A percentile compares a stretch with the other conserved stretches of the same genome.
phyloP scores from a whole-genome alignment of 805 yeast species.

The Ogataea philodendri region DNA sequence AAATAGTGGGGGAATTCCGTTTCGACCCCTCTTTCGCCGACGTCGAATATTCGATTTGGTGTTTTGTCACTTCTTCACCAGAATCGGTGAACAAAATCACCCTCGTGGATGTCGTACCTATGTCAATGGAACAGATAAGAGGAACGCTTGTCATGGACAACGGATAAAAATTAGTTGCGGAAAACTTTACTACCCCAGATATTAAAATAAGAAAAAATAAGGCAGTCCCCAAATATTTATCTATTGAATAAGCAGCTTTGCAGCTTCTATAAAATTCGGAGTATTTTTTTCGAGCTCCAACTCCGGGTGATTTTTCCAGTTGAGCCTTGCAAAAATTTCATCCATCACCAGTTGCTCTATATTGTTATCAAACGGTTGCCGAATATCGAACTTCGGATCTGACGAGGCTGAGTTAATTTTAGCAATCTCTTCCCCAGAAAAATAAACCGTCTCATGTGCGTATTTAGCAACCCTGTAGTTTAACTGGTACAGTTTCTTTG shows the following conservation, averaged over 20 bases:
- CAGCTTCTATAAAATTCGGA: conserved; percentile 12
- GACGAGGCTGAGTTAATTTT: conserved; percentile 7
- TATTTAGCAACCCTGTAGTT: conserved; percentile 1
- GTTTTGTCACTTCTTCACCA: conserved; percentile 80
- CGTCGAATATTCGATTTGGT: conserved; percentile 85
- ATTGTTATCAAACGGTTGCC: conserved; percentile 15
- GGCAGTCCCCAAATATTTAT: neutral
- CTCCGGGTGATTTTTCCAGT: conserved; percentile 14
- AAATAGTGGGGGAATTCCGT: conserved; percentile 49
- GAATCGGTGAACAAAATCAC: conserved; percentile 72
- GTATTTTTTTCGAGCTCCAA: conserved; percentile 12
- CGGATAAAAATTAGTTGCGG: conserved; percentile 1
- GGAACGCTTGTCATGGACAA: conserved; percentile 26
- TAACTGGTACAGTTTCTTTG: conserved; percentile 16
- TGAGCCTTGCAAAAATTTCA: conserved; percentile 13
- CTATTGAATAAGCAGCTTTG: conserved; percentile 8
- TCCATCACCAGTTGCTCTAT: conserved; percentile 13
- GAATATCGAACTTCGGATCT: conserved; percentile 13
- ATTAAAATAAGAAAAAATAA: neutral
- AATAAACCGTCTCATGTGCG: neutral
- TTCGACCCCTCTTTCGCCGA: conserved; percentile 51
- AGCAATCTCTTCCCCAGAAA: conserved; percentile 8
- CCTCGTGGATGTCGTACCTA: conserved; percentile 90
- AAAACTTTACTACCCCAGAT: conserved; percentile 8
- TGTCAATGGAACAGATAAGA: conserved; percentile 72